Conservation (phyloP, 108 stramenopile genomes). For the Cyclostephanos tholiformis region DNA sequence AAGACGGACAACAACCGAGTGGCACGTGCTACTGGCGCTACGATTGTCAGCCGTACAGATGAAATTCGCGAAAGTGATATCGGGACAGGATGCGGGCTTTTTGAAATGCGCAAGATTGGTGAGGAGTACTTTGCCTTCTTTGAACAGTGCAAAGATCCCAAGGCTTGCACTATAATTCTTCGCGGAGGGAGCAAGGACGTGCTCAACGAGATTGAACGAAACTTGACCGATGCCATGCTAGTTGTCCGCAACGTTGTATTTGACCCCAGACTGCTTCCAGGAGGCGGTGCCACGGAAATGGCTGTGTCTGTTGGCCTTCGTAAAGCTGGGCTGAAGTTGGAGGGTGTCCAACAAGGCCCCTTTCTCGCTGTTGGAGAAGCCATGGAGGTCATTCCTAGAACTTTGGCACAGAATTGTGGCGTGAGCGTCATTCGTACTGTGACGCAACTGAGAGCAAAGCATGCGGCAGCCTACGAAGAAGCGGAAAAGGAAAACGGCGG, state of each 20-base stretch:
- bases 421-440: slow-evolving; percentile 97
- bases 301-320: slow-evolving; percentile 93
- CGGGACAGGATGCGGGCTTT: slow-evolving; percentile 97
- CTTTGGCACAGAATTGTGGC: slow-evolving; percentile 98
- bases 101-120: slow-evolving; percentile 99
- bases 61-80: slow-evolving; percentile 98
- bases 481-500: slow-evolving; percentile 43
- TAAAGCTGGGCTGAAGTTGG: slow-evolving; percentile 70
- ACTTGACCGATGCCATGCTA: slow-evolving; percentile 99
- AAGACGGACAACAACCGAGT: slow-evolving; percentile 99
- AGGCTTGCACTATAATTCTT: slow-evolving; percentile 98
- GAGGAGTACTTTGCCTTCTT: slow-evolving; percentile 98
- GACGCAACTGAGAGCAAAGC: slow-evolving; percentile 95
- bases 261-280: slow-evolving; percentile 96
- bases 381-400: slow-evolving; percentile 99
- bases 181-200: slow-evolving; percentile 99
- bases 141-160: slow-evolving; percentile 96
- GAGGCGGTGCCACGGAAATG: slow-evolving; percentile 99
- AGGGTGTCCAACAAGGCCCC: slow-evolving; percentile 93
- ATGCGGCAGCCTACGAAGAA: slow-evolving; percentile 82
- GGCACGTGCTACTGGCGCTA: slow-evolving; percentile 97
- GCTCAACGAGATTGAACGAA: slow-evolving; percentile 99
- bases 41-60: slow-evolving; percentile 97
- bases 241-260: slow-evolving; percentile 99
- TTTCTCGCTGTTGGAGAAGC: slow-evolving; percentile 97